A percentile compares a stretch with the other conserved stretches of the same genome.
phyloP scores from a whole-genome alignment of 2,329 filamentous ascomycete species.

The Fusarium continuum region DNA sequence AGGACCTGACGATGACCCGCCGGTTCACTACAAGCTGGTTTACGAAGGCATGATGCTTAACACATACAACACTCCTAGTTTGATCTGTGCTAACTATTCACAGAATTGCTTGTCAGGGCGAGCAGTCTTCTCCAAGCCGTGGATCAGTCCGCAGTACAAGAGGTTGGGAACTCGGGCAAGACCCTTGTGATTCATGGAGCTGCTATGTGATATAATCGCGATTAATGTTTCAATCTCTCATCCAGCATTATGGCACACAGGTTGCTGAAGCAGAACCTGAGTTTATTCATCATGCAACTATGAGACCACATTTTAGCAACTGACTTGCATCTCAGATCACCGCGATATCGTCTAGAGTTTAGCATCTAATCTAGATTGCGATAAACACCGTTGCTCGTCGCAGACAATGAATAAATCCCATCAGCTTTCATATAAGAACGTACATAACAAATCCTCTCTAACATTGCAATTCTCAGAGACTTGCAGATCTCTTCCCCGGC shows the following conservation, averaged over 20 bases:
- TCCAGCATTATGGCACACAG: not conserved
- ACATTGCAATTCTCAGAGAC: conserved; percentile 20
- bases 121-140: conserved; percentile 70
- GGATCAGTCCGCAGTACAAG: conserved; percentile 70
- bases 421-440: conserved; percentile 15
- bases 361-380: not conserved
- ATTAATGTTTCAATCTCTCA: not conserved
- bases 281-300: too few relatives aligned
- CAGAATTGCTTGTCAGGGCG: conserved; percentile 74
- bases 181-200: conserved; percentile 70
- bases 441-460: not conserved
- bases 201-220: conserved; percentile 4
- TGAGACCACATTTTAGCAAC: not conserved
- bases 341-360: not conserved
- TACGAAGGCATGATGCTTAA: conserved; percentile 69
- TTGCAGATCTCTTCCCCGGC: conserved; percentile 39
- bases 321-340: not conserved
- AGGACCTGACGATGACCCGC: conserved; percentile 68
- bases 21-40: conserved; percentile 74
- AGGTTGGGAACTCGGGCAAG: conserved; percentile 68
- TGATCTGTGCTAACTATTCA: conserved; percentile 16
- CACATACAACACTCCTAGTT: too few relatives aligned
- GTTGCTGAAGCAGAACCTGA: too few relatives aligned
- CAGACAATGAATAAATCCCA: conserved; percentile 13
- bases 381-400: conserved; percentile 5